Base-by-base conservation (phyloP, 2,329 filamentous ascomycete species). In the Fusarium sambucinum region DNA sequence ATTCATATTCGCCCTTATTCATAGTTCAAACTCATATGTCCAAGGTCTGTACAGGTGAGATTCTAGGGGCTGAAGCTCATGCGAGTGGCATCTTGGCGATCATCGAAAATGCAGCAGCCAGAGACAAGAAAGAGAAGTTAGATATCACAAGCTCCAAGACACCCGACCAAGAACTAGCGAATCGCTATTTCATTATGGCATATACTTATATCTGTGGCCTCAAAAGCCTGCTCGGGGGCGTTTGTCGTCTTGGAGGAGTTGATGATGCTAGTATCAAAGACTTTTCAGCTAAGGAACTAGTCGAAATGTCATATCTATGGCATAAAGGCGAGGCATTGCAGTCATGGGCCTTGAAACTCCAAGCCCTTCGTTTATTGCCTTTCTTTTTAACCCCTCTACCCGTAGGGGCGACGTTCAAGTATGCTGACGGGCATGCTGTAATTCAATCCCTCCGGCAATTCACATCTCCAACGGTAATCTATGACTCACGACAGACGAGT, bases 171-270 rank as follows among this genome's bases (percentile, higher is more conserved):
- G 60, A 63, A 13, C 33, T 63, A 3, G 33, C 60, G 0, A 44
- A 63, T 2, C 59, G 60, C 1, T 63, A 63, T 5, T 63, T 63
- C 9, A n/a, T 63, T 1, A 45, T 63, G 59, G 45, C 61, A 2
- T 64, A 53, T 19, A 30, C 46, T 5, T 64, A 52, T 11, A 48
- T 64, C 1, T 33, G 21, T 1, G 61, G 61, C 7, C 25, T 64
- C 10, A 64, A 64, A n/a, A 64, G 46, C 7, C 21, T 64, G 8
- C 59, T 64, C 1, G 21, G 21, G 1, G 61, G 61, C 8, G n/a
- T 64, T 5, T 46, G 32, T 12, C 59, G 59, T 4, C 16, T 41
- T 1, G 40, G 16, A 1, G 51, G 59, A 5, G 7, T 41, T 2
- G 25, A 16, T 6, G 42, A 9, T 1, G 32, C 16, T 3, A 47